phyloP scores from a whole-genome alignment of 805 yeast species.

The Kodamaea leandrae region DNA sequence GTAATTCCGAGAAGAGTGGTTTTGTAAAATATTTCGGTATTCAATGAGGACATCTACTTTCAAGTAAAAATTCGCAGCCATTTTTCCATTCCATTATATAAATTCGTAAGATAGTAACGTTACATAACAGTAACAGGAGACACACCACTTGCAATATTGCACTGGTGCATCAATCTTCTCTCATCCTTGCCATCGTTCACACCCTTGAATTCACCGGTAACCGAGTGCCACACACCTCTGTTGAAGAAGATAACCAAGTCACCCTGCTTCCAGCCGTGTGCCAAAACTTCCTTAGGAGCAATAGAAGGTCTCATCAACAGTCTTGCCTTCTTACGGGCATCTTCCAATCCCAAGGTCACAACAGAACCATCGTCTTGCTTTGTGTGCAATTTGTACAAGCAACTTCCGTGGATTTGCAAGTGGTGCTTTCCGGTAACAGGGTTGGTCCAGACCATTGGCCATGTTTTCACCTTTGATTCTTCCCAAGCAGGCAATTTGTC shows the following conservation, averaged over 20 bases:
- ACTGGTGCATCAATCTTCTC: conserved; percentile 86
- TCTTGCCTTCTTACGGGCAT: conserved; percentile 72
- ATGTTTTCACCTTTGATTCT: conserved; percentile 65
- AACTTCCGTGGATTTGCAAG: conserved; percentile 85
- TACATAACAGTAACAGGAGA: conserved; percentile 48
- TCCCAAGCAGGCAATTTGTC: conserved; percentile 84
- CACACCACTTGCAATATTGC: conserved; percentile 80
- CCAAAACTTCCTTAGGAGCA: conserved; percentile 67
- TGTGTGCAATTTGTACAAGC: conserved; percentile 63
- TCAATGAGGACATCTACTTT: no score
- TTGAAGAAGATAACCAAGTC: conserved; percentile 85
- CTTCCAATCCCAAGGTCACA: conserved; percentile 53
- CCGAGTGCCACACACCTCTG: conserved; percentile 90
- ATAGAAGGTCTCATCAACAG: conserved; percentile 84
- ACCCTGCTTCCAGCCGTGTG: conserved; percentile 81
- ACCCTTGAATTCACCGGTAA: conserved; percentile 77
- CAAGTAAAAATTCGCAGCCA: background rate
- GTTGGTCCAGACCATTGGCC: conserved; percentile 91
- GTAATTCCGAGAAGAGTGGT: no score
- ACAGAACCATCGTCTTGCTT: conserved; percentile 52
- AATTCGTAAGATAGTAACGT: background rate
- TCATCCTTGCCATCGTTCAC: conserved; percentile 55
- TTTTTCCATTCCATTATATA: background rate
- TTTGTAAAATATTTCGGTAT: no score
- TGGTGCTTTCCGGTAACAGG: conserved; percentile 82